Evolutionary conservation across 306 rosid species (phyloP).

Genomic region (Cicer bijugum): DNA sequence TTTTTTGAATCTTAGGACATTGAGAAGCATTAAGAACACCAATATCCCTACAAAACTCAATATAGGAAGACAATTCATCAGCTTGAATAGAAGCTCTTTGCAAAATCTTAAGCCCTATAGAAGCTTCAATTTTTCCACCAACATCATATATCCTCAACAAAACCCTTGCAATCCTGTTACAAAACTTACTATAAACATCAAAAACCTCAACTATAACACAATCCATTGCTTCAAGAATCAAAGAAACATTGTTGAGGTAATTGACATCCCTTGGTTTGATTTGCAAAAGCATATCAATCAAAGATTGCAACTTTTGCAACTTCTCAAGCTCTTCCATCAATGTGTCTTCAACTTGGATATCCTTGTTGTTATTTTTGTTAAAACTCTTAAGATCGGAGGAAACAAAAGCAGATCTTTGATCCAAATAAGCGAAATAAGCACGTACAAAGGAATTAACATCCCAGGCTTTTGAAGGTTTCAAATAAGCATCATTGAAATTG

Average conservation of each 20-base stretch:
- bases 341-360: constrained; percentile 37
- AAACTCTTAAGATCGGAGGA: constrained; percentile 41
- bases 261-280: constrained; percentile 49
- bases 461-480: constrained; percentile 41
- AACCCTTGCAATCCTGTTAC: constrained; percentile 57
- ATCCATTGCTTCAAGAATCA: constrained; percentile 83
- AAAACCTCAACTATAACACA: constrained; percentile 68
- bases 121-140: constrained; percentile 59
- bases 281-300: constrained; percentile 65
- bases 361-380: background rate
- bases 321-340: constrained; percentile 63
- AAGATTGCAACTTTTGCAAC: constrained; percentile 56
- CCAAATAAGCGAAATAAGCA: constrained; percentile 64
- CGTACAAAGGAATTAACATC: constrained; percentile 58
- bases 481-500: constrained; percentile 54
- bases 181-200: constrained; percentile 63
- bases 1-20: constrained; percentile 62
- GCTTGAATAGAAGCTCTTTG: constrained; percentile 61
- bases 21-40: constrained; percentile 70
- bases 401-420: constrained; percentile 50
- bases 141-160: constrained; percentile 56
- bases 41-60: constrained; percentile 62
- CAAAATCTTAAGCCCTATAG: constrained; percentile 55
- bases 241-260: constrained; percentile 24
- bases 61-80: constrained; percentile 51